These are phyloP conservation scores for Stygiomarasmius scandens DNA, from an alignment of 1,284 basidiomycete species.

Conservation along the genomic window DNA sequence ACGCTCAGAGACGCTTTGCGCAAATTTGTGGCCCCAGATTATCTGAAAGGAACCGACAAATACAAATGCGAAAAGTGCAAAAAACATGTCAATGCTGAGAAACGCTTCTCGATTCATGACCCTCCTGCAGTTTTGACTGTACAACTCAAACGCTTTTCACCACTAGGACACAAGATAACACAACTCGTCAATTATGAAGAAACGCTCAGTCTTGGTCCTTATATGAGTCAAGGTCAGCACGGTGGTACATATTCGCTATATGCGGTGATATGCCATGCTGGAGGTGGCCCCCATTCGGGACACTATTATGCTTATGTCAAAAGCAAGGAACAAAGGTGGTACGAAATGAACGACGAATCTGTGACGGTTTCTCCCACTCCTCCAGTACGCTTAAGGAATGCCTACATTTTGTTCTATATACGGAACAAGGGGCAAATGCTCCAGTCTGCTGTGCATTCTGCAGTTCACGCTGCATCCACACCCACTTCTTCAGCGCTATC, in stretches of 20 bases:
- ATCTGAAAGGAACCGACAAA: constrained; percentile 89
- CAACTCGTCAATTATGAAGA: constrained; percentile 82
- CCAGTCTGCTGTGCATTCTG: constrained; percentile 53
- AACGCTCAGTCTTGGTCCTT: constrained; percentile 72
- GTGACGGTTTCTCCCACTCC: constrained; percentile 49
- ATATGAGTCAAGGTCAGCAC: constrained; percentile 81
- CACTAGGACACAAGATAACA: constrained; percentile 85
- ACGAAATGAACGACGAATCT: constrained; percentile 92
- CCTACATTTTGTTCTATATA: constrained; percentile 94
- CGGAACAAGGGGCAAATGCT: constrained; percentile 74
- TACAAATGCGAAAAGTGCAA: constrained; percentile 99
- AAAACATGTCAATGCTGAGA: constrained; percentile 84
- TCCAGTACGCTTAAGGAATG: constrained; percentile 74
- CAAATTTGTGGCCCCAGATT: constrained; percentile 84
- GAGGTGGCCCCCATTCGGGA: constrained; percentile 90
- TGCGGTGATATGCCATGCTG: constrained; percentile 92
- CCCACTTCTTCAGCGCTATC: background rate
- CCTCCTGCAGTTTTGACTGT: constrained; percentile 92
- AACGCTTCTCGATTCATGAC: constrained; percentile 85
- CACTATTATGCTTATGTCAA: constrained; percentile 94
- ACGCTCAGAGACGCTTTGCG: constrained; percentile 78
- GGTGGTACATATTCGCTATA: constrained; percentile 88
- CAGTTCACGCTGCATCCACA: background rate
- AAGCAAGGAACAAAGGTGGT: constrained; percentile 74
- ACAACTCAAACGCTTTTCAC: constrained; percentile 96